phyloP scores from a whole-genome alignment of 805 yeast species.

The Myxozyma nipponensis region DNA sequence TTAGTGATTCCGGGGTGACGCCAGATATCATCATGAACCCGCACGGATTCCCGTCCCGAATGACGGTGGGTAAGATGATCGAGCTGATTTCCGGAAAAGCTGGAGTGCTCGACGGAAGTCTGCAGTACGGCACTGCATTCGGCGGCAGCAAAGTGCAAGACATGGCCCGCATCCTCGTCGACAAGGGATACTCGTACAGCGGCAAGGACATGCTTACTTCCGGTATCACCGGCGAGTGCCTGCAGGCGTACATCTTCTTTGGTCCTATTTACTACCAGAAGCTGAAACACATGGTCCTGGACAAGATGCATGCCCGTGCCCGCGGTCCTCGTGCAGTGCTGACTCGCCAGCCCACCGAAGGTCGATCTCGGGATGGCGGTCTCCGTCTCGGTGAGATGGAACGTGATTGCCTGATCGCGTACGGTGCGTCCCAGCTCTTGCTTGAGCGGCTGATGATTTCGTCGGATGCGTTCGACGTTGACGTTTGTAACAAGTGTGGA shows the following conservation, averaged over 20 bases:
- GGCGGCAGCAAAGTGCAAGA: constrained; percentile 97
- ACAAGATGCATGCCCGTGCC: constrained; percentile 99
- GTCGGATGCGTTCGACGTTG: constrained; percentile 97
- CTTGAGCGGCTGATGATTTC: constrained; percentile 93
- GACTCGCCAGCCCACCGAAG: constrained; percentile 98
- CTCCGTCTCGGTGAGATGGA: constrained; percentile 99
- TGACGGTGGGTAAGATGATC: constrained; percentile 99
- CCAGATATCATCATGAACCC: constrained; percentile 99
- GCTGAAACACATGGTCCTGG: constrained; percentile 97
- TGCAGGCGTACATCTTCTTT: constrained; percentile 96
- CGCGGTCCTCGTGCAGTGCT: constrained; percentile 98
- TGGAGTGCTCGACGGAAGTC: constrained; percentile 85
- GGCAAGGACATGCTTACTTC: constrained; percentile 98
- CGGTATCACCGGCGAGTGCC: constrained; percentile 95
- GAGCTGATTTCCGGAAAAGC: constrained; percentile 96
- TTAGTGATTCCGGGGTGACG: constrained; percentile 82
- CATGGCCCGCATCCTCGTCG: constrained; percentile 85
- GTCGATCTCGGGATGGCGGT: constrained; percentile 99
- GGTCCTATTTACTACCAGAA: constrained; percentile 98
- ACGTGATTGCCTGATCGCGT: constrained; percentile 98
- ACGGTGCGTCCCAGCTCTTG: constrained; percentile 93
- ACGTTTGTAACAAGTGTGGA: constrained; percentile 90
- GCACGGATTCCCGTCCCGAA: constrained; percentile 99
- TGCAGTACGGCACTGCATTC: constrained; percentile 96
- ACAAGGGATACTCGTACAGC: constrained; percentile 87